Evolutionary conservation across 257 asterid genomes (phyloP).

Genomic region (Nicotiana tabacum): DNA sequence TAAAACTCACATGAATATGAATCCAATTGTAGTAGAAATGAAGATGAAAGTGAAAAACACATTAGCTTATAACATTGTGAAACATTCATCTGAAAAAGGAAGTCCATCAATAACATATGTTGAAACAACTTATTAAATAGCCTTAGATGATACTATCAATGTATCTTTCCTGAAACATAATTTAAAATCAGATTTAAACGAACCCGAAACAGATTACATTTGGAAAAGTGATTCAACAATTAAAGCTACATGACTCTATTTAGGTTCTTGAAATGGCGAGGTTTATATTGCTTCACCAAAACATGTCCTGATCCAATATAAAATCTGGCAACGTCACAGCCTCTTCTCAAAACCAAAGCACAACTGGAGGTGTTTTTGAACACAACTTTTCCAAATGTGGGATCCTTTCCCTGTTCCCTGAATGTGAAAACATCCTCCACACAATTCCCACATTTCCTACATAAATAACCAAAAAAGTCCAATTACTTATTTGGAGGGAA

Average conservation of each 20-base stretch:
- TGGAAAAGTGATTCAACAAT: too few relatives aligned
- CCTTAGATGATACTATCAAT: neutral
- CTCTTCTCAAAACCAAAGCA: neutral
- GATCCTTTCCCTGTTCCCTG: neutral
- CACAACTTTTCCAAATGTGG: conserved; percentile 10
- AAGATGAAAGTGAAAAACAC: neutral
- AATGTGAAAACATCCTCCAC: neutral
- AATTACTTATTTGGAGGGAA: too few relatives aligned
- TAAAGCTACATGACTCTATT: too few relatives aligned
- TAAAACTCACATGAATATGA: neutral
- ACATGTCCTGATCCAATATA: neutral
- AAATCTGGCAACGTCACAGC: neutral
- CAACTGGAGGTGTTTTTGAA: neutral
- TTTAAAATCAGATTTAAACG: neutral
- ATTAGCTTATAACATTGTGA: neutral
- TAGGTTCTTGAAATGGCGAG: neutral
- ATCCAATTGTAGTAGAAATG: neutral
- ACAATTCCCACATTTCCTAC: neutral
- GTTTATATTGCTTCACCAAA: conserved; percentile 5
- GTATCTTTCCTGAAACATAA: neutral
- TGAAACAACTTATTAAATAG: neutral
- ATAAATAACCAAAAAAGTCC: neutral
- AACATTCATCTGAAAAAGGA: neutral
- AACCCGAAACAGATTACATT: too few relatives aligned
- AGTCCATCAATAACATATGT: neutral